Evolutionary conservation across 1,284 basidiomycete species (phyloP).

Genomic region (Hymenochaete sp.): DNA sequence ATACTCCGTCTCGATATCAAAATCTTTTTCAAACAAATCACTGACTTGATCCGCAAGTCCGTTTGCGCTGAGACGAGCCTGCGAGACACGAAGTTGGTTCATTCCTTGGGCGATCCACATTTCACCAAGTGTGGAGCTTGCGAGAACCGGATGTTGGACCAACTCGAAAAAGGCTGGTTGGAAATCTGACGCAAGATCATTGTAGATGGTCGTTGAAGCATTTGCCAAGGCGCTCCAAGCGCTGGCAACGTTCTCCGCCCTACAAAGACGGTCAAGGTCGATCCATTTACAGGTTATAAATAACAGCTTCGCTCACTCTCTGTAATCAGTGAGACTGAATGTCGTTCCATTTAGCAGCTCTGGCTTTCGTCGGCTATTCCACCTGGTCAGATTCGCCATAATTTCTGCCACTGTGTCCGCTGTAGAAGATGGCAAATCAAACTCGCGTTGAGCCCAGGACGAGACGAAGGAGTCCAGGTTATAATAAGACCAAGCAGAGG

Average conservation of each 20-base stretch:
- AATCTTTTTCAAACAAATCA: slow-evolving; percentile 50
- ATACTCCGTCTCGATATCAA: slow-evolving; percentile 49
- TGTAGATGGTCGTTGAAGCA: slow-evolving; percentile 48
- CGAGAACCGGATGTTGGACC: slow-evolving; percentile 54
- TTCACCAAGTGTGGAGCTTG: slow-evolving; percentile 46
- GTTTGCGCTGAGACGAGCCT: slow-evolving; percentile 57
- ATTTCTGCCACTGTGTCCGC: slow-evolving; percentile 40
- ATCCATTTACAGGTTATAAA: no score
- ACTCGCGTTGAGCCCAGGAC: slow-evolving; percentile 58
- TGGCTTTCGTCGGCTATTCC: slow-evolving; percentile 57
- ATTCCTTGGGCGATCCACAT: slow-evolving; percentile 51
- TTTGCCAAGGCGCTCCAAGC: slow-evolving; percentile 41
- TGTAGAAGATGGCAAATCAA: slow-evolving; percentile 36
- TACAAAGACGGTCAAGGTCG: slow-evolving; percentile 20
- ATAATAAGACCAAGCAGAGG: slow-evolving; percentile 40
- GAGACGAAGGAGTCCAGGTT: slow-evolving; percentile 48
- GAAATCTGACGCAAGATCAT: slow-evolving; percentile 35
- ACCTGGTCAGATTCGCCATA: slow-evolving; percentile 49
- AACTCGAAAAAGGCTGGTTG: slow-evolving; percentile 61
- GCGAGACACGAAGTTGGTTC: slow-evolving; percentile 55
- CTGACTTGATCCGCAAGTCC: slow-evolving; percentile 45
- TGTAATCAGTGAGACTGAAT: slow-evolving; percentile 54
- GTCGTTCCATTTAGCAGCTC: slow-evolving; percentile 57
- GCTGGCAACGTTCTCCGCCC: slow-evolving; percentile 47
- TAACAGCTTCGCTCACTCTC: slow-evolving; percentile 52